Evolutionary conservation across 2,329 filamentous ascomycete species (phyloP), one percentile per base, ranked within the genome.

Genomic region (Trichoderma sp.): DNA sequence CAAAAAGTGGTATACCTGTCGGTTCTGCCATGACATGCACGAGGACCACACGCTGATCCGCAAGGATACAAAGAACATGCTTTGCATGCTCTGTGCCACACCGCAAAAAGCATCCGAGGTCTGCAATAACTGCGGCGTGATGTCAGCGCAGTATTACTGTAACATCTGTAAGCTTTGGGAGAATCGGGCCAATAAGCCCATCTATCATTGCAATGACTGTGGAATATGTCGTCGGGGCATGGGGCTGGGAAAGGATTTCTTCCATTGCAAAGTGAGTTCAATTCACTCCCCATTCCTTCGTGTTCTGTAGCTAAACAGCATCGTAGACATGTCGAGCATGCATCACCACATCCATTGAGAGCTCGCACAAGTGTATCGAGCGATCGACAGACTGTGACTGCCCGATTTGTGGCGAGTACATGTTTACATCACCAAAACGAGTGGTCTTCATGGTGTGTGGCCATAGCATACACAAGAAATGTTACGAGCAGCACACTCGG

Each of bases 111-210:
- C 93, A 4, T 90, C 89, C 34, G 93, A 97, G 74, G 86, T 89
- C 66, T 99, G 96, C 80, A 85, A 87, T 65, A 86, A 89, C 70
- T 99, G 96, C 79, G 92, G 91, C 20, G 89, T 90, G 75, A 88
- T 90, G 71, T 89, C 93, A 7, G 94, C 95, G 13, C 92, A 92
- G 78, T 98, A 98, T 81, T 99, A 97, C 79, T 99, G 96, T 82
- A 88, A 90, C 68, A 92, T 96, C 70, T 99, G 96, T 86, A 98
- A 98, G 82, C 86, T 99, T 2, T 99, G 96, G 96, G 95, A 98
- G 78, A 94, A 98, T 78, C 93, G 98, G 76, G 89, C 90, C 69
- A 91, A 90, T 75, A 98, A 97, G 80, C 92, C 91, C 74, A 97
- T 98, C 71, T 99, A 99, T 79, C 96, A 99, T 80, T 99, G 96